Base-by-base conservation (phyloP, 2,329 filamentous ascomycete species). In the Spiromastix sp. region DNA sequence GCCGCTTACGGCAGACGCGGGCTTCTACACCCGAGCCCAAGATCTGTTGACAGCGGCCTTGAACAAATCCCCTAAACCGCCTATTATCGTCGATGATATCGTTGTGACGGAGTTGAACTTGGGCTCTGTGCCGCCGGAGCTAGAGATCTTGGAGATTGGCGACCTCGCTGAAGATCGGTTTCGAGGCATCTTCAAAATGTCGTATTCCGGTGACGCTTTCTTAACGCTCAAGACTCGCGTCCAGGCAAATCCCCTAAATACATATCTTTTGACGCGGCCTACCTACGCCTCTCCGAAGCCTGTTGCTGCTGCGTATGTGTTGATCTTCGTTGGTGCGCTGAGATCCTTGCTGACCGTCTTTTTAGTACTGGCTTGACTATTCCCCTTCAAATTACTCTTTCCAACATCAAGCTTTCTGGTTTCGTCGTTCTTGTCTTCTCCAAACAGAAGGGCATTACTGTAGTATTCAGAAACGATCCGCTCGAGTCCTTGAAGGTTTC, bases 81-180 rank as follows among this genome's bases (percentile, higher is more conserved):
- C 91, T 41, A 96, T 96, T 56, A 98, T 98, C 57, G 91, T 96
- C 66, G 91, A 95, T 72, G 91, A 98, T 63, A 96, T 98, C 64
- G 76, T 95, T 59, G 91, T 98, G 48, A 94, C 85, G 61, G 91
- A 98, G 66, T 74, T 98, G 60, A 98, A 98, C 63, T 74, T 98
- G 43, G 91, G 91, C 55, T 87, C 85, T 42, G 85, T 93, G 32
- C 89, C 91, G 30, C 91, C 91, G 8, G 85, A 96, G 55, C 67
- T 98, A 51, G 91, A 98, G 64, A 96, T 98, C 45, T 66, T 98
- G 46, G 91, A 98, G 68, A 93, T 98, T 60, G 91, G 91, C 39
- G 91, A 98, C 61, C 69, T 98, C 56, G 91, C 91, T 35, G 91
- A 96, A 64, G 91, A 98, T 67, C 74, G 89, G 35, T 98, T 98